Percentiles rank a stretch among this genome's conserved stretches.
Conservation (phyloP, 371 early-diverging fungal genomes). For the Rhizopus sp. region DNA sequence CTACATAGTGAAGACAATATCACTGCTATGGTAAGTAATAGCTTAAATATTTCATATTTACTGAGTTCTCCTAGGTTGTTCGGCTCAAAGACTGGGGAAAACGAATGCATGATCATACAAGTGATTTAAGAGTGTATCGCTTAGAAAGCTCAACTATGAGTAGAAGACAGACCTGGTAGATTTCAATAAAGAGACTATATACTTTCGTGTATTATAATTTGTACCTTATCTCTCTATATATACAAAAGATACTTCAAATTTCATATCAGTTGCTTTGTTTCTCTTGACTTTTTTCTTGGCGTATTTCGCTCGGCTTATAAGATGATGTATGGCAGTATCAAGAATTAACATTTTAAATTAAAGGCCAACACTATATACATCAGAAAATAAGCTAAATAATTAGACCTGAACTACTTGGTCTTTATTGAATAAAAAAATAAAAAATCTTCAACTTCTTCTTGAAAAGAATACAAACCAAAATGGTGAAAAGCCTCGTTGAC, state of each 20-base stretch:
- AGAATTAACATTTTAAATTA: too few species aligned
- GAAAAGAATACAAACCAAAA: too few species aligned
- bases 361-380: too few species aligned
- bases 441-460: too few species aligned
- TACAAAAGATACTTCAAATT: background rate
- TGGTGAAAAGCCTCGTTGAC: too few species aligned
- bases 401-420: too few species aligned
- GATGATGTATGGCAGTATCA: too few species aligned
- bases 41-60: background rate
- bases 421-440: too few species aligned
- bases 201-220: too few species aligned
- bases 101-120: conserved; percentile 70
- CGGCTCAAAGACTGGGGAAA: conserved; percentile 78
- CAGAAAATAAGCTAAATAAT: too few species aligned
- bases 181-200: background rate
- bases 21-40: conserved; percentile 59
- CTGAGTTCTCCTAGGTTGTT: conserved; percentile 54
- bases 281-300: too few species aligned
- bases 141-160: conserved; percentile 59
- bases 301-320: too few species aligned
- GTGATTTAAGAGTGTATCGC: conserved; percentile 63
- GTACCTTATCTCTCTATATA: background rate
- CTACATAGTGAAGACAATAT: conserved; percentile 79
- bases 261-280: background rate
- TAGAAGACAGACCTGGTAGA: conserved; percentile 50